Base-by-base conservation (phyloP, 371 early-diverging fungal species). In the Mucor velutinosus region DNA sequence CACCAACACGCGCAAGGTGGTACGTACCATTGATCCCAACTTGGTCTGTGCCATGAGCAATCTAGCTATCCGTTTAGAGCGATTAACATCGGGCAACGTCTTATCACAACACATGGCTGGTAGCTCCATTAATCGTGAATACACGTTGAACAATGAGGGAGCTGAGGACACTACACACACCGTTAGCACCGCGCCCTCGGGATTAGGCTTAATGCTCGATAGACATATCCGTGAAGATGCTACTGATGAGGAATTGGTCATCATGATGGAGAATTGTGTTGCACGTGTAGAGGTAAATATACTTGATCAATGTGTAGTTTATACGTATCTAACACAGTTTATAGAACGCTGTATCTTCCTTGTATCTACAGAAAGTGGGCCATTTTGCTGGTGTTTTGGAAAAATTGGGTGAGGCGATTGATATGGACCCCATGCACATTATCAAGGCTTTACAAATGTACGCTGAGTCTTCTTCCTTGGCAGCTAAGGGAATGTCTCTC, bases 381-480 rank as follows among this genome's bases (percentile, higher is more conserved):
- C 77, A 77, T 33, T 88, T 83, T 75, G 81, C 87, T 19, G 66
- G 75, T 32, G 87, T 85, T 11, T 76, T 88, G 29, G 87, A 88
- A 60, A 80, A 82, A 35, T 70, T 90, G 0, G 84, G 88, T n/a
- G 80, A 85, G 35, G 84, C 85, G 1, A 78, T 85, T 37, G 81
- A 79, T 33, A 70, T 86, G 35, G 90, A 90, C 70, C 84, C 86
- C 3, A 71, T 77, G 58, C 82, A 87, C 62, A 87, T 90, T 49
- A 58, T 89, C 32, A 81, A 86, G 19, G 88, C 89, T 2, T 64
- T 89, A 64, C 88, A 87, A 74, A 88, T 88, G 87, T 87, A 85
- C 74, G 82, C 82, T 39, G 79, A 84, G 70, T 75, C 78, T 14
- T 60, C 74, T 43, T 60, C 66, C 8, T n/a, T 45, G 25, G 29